phyloP scores from a whole-genome alignment of 192 early-diverging fungal genomes.

The Coemansia guatemalensis region DNA sequence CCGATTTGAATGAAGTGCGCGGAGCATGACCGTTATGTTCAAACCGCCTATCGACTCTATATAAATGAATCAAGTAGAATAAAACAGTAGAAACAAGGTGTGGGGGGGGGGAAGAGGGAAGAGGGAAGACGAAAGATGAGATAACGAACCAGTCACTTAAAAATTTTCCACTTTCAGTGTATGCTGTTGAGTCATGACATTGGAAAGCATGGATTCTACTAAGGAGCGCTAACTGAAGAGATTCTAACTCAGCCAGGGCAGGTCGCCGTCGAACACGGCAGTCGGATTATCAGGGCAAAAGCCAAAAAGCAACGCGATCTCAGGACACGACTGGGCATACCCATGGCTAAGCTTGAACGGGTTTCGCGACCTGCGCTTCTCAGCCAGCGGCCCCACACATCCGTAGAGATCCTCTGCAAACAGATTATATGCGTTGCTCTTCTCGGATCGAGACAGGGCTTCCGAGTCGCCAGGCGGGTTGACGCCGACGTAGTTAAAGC shows the following conservation, averaged over 20 bases:
- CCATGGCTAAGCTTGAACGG: slow-evolving; percentile 40
- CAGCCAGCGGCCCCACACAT: slow-evolving; percentile 26
- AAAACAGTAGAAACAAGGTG: too few species aligned
- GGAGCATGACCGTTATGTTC: slow-evolving; percentile 24
- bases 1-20: slow-evolving; percentile 14
- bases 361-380: slow-evolving; percentile 37
- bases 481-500: slow-evolving; percentile 52
- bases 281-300: slow-evolving; percentile 38
- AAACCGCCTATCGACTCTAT: neutral
- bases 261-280: slow-evolving; percentile 34
- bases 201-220: too few species aligned
- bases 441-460: slow-evolving; percentile 19
- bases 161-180: too few species aligned
- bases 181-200: too few species aligned
- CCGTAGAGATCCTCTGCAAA: slow-evolving; percentile 49
- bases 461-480: slow-evolving; percentile 38
- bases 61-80: too few species aligned
- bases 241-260: slow-evolving; percentile 45
- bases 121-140: too few species aligned
- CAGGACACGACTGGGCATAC: slow-evolving; percentile 46
- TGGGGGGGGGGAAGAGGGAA: neutral
- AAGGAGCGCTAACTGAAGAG: too few species aligned
- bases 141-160: neutral
- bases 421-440: slow-evolving; percentile 30
- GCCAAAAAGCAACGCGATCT: slow-evolving; percentile 38